phyloP scores from a whole-genome alignment of 2,329 filamentous ascomycete species.

The Rhinocladiella mackenziei region DNA sequence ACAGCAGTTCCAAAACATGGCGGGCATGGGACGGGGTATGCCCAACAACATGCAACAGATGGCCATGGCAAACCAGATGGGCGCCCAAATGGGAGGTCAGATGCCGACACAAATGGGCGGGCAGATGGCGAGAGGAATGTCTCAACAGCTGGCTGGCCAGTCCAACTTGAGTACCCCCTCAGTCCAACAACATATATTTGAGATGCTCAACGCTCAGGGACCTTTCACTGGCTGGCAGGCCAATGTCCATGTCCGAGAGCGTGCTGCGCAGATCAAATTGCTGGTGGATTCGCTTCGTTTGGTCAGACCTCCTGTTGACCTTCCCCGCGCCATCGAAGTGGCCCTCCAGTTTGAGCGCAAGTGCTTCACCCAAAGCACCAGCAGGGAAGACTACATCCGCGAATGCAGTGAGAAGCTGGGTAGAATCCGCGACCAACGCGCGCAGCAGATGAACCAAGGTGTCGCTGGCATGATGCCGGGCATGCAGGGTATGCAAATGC shows the following conservation, averaged over 20 bases:
- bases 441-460: constrained; percentile 36
- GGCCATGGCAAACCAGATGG: constrained; percentile 25
- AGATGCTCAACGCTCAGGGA: constrained; percentile 40
- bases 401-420: constrained; percentile 43
- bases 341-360: constrained; percentile 45
- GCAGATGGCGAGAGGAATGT: constrained; percentile 17
- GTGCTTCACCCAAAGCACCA: constrained; percentile 38
- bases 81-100: constrained; percentile 18
- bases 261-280: constrained; percentile 42
- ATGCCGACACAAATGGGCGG: constrained; percentile 12
- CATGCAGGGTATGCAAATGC: constrained; percentile 34
- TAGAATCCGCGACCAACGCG: constrained; percentile 44
- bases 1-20: constrained; percentile 29
- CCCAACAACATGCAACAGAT: constrained; percentile 28
- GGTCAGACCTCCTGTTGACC: constrained; percentile 41
- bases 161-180: constrained; percentile 22
- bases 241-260: constrained; percentile 38
- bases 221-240: constrained; percentile 45
- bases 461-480: constrained; percentile 33
- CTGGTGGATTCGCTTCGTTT: constrained; percentile 47
- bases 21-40: constrained; percentile 27
- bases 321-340: constrained; percentile 38
- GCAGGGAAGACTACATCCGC: constrained; percentile 42
- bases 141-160: constrained; percentile 20
- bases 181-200: constrained; percentile 36